Evolutionary conservation across 495 filamentous ascomycete genomes (phyloP), one percentile per base, ranked within the genome.

Genomic region (Xylaria acuta): DNA sequence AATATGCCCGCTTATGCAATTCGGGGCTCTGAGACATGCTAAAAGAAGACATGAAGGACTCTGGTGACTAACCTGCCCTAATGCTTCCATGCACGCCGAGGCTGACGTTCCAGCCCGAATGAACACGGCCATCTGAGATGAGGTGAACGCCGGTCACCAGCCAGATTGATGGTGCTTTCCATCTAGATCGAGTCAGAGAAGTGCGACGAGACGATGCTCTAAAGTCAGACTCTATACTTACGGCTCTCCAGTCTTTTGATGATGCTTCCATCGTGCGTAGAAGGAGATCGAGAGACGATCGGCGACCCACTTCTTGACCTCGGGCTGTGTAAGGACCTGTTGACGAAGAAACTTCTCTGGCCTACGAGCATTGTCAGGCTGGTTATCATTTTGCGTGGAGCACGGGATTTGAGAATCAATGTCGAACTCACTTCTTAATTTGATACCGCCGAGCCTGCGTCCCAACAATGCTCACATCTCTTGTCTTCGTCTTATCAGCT

Each of bases 391-490:
- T 25, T n/a, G 18, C 9, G 32, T 22, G 9, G 5, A 9, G 22
- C 9, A 12, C 30, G 11, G 38, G 47, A 20, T 38, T 22, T 18
- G 9, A 3, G 8, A 8, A 3, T 66, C 43, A 34, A 1, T 0
- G 27, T 51, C 30, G 12, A 11, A 41, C 66, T 69, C 51, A 69
- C 66, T 69, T 69, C 45, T 69, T 69, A 51, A 69, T 69, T 51
- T 69, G 66, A 51, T 69, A 69, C 43, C 66, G 49, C 34, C 40
- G 66, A 22, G 66, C 66, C n/a, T 41, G 34, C 0, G 66, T 56
- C 38, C 66, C 66, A n/a, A 69, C 66, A 34, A 69, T 69, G 51
- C 66, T 69, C 34, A 69, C 40, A 58, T 69, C 54, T 32, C 36
- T 56, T 41, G 66, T 41, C 20, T 59, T 62, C 14, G 67, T 49